Base-by-base conservation (phyloP, 73 alveolate genomes). In the Paramecium pentaurelia region DNA sequence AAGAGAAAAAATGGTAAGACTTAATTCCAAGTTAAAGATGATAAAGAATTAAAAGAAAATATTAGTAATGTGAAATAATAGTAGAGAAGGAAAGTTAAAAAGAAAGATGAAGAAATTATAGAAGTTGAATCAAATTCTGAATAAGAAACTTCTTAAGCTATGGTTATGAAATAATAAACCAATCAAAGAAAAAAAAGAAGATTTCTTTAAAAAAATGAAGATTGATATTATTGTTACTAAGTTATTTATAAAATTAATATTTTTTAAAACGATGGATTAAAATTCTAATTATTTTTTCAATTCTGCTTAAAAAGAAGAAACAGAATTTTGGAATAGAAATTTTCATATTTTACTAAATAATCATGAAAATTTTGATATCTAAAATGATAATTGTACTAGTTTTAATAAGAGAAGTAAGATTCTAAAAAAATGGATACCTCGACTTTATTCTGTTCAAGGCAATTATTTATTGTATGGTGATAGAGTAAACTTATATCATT, bases 391-490 rank as follows among this genome's bases (percentile, higher is more conserved):
- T 38, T 75, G 88, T 42, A 42, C 47, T 18, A 42, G 58, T 20
- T 75, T 75, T 38, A 37, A 75, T 42, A 75, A 75, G 47, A 34
- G 60, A 75, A 42, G 88, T 32, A 75, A 75, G 40, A 75, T 75
- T 42, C 60, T 75, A 11, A 75, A 75, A 27, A 38, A 75, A 42
- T 75, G 88, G 68, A 42, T 75, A 42, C 60, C 58, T 38, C 38
- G 88, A n/a, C 60, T 75, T 16, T 75, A 75, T 20, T 38, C 88
- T 38, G 60, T 75, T 75, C 70, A 75, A 75, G 1, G 88, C 60
- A 42, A 38, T 42, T 75, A 75, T 75, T 37, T 75, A 37, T n/a
- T 75, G 40, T 75, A 75, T 75, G 88, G 88, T 38, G 88, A 75
- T 42, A 38, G 58, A 14, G 88, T 75, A 75, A 30, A 38, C 4